Conservation (phyloP, 257 asterid genomes). For the Henckelia pumila region DNA sequence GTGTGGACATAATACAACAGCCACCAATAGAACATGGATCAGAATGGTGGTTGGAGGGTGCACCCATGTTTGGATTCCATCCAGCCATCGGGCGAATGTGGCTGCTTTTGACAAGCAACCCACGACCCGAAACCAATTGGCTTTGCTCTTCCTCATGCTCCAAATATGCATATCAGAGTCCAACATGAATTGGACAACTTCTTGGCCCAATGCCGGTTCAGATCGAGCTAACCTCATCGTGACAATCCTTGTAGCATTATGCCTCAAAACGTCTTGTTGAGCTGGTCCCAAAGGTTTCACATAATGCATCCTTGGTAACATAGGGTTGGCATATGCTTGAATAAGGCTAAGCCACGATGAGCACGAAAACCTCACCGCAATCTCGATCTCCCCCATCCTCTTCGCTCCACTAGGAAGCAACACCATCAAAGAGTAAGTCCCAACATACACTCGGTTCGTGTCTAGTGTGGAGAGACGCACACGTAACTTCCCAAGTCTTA, state of each 20-base stretch:
- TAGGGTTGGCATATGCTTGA: slow-evolving; percentile 73
- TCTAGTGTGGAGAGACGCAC: slow-evolving; percentile 81
- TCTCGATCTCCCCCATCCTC: slow-evolving; percentile 90
- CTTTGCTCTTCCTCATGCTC: slow-evolving; percentile 96
- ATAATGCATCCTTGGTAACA: slow-evolving; percentile 86
- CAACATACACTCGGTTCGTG: slow-evolving; percentile 66
- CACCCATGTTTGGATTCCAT: slow-evolving; percentile 61
- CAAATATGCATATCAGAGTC: slow-evolving; percentile 81
- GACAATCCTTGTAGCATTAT: slow-evolving; percentile 73
- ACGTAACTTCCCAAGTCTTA: slow-evolving; percentile 74
- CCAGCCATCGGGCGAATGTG: slow-evolving; percentile 60
- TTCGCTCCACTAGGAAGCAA: slow-evolving; percentile 73
- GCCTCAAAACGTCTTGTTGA: slow-evolving; percentile 76
- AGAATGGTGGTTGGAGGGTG: slow-evolving; percentile 70
- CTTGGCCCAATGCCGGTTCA: slow-evolving; percentile 80
- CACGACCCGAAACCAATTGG: slow-evolving; percentile 81
- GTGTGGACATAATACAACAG: slow-evolving; percentile 72
- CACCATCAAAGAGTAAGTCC: slow-evolving; percentile 60
- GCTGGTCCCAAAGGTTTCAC: slow-evolving; percentile 82
- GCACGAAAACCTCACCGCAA: slow-evolving; percentile 69
- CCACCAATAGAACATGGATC: slow-evolving; percentile 59
- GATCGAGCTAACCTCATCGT: slow-evolving; percentile 70
- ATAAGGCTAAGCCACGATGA: slow-evolving; percentile 78
- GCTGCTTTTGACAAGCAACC: slow-evolving; percentile 78
- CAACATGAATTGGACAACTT: slow-evolving; percentile 85